Evolutionary conservation across 176 grass and related monocot species (phyloP), one percentile per base, ranked within the genome.

Genomic region (Avena atlantica): DNA sequence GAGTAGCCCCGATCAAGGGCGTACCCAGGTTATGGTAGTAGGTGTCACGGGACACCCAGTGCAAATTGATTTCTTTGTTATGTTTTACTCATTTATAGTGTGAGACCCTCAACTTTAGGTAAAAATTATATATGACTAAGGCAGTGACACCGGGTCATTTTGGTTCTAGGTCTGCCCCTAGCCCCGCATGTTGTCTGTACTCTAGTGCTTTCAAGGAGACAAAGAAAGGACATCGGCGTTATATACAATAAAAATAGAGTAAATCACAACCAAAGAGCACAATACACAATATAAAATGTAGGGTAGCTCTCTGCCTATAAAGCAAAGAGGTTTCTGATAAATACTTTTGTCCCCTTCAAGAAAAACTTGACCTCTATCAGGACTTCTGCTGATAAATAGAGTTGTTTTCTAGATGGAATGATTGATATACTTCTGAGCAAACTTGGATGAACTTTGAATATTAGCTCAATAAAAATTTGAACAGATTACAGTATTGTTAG

Each of bases 221-320:
- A 70, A n/a, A 69, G n/a, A 70, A 56, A 9, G 2, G 5, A 56
- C 53, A 56, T 17, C 25, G n/a, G 1, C 4, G 4, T 24, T 70
- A 20, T 3, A 29, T 55, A 29, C 3, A 58, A 60, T 19, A 74
- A 81, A 74, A 67, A 9, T 48, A 55, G 4, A 51, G 37, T 2
- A 89, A 40, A 86, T 50, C 55, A 79, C 3, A 23, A 20, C 48
- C 72, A 40, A 65, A 76, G 15, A 56, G 61, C 20, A 13, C 49
- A 16, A 4, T 51, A 23, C 12, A 9, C 31, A 57, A 78, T 19
- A 44, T 4, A 47, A 17, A 45, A 14, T 24, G 12, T 58, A 27
- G 8, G 19, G 17, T 40, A 85, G 70, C 78, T 77, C 24, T 51
- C 25, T 40, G 51, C 31, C 50, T 62, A 45, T 52, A 86, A 69